A percentile compares a stretch with the other conserved stretches of the same genome.
phyloP scores from a whole-genome alignment of 768 basidiomycete species.

The Rickenella mellea region DNA sequence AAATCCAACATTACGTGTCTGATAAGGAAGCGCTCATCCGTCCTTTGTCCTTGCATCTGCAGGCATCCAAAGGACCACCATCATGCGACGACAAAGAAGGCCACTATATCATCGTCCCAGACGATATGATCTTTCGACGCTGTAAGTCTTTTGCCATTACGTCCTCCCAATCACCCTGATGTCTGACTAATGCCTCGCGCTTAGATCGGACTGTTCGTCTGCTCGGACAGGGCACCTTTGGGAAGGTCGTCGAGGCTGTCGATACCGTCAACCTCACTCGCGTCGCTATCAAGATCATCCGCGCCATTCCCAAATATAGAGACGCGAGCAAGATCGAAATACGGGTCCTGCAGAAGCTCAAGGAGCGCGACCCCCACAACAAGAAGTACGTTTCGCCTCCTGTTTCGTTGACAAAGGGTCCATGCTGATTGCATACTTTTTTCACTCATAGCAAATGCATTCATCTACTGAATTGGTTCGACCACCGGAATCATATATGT shows the following conservation, averaged over 20 bases:
- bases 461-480: conserved; percentile 89
- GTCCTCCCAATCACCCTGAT: conserved; percentile 5
- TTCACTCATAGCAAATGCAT: conserved; percentile 79
- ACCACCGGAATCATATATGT: conserved; percentile 96
- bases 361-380: conserved; percentile 87
- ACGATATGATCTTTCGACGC: conserved; percentile 79
- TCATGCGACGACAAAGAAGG: conserved; percentile 95
- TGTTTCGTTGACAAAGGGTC: conserved; percentile 2
- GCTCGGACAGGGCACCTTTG: conserved; percentile 96
- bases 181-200: conserved; percentile 14
- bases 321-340: conserved; percentile 99
- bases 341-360: conserved; percentile 85
- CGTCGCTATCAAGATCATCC: conserved; percentile 98
- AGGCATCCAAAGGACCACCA: conserved; percentile 59
- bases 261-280: conserved; percentile 65
- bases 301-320: conserved; percentile 96
- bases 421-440: conserved; percentile 13
- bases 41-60: conserved; percentile 18
- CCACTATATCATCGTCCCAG: conserved; percentile 91
- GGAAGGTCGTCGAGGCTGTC: conserved; percentile 93
- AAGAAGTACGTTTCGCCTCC: conserved; percentile 54
- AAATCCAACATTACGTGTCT: conserved; percentile 12
- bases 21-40: conserved; percentile 18
- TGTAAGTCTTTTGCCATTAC: conserved; percentile 42
- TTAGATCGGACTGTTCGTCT: conserved; percentile 86